Evolutionary conservation across 2,329 filamentous ascomycete species (phyloP).

Genomic region (Westerdykella aurantiaca): DNA sequence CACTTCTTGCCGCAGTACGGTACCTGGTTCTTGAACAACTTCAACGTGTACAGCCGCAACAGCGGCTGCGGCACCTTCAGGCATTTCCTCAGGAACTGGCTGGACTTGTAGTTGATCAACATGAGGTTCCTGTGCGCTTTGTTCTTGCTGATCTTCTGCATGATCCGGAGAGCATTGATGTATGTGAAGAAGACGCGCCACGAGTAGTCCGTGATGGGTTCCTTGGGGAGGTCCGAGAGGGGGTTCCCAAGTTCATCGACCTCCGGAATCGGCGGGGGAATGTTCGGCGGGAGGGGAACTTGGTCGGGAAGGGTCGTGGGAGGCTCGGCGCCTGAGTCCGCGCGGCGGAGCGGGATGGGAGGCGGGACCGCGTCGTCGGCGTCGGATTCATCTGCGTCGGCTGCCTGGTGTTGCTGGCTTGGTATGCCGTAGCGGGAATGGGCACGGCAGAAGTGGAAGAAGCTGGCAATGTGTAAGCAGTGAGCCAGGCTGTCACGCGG

Average conservation of each 20-base stretch:
- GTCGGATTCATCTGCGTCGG: constrained; percentile 28
- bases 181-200: constrained; percentile 92
- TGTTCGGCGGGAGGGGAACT: constrained; percentile 27
- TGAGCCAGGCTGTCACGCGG: too few relatives aligned
- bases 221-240: constrained; percentile 60
- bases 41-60: constrained; percentile 87
- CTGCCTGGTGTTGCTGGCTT: constrained; percentile 20
- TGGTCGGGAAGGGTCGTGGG: constrained; percentile 24
- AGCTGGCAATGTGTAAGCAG: constrained; percentile 49
- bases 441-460: constrained; percentile 83
- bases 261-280: constrained; percentile 42
- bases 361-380: constrained; percentile 72
- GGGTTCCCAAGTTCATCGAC: constrained; percentile 88
- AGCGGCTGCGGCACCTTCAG: constrained; percentile 85
- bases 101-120: constrained; percentile 92
- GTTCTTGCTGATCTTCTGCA: constrained; percentile 95
- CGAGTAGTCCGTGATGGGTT: constrained; percentile 83
- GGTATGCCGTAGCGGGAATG: constrained; percentile 55
- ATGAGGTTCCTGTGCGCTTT: constrained; percentile 93
- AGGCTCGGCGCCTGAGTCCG: constrained; percentile 16
- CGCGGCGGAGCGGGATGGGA: constrained; percentile 60
- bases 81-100: constrained; percentile 83
- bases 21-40: constrained; percentile 97
- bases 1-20: constrained; percentile 97
- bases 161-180: constrained; percentile 90